Evolutionary conservation across 306 rosid species (phyloP).

Genomic region (Amphicarpaea edgeworthii): DNA sequence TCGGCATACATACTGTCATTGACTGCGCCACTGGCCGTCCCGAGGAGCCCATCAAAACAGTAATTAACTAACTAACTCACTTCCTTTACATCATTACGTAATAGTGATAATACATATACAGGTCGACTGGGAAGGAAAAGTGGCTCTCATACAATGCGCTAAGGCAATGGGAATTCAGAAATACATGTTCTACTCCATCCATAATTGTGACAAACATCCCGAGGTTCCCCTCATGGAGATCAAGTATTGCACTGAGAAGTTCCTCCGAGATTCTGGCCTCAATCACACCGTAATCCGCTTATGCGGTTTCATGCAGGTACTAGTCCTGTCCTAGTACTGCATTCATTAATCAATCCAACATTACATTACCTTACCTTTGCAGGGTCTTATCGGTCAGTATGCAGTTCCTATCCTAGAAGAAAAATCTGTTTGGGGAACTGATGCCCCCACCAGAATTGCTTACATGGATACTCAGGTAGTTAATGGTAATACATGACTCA

Average conservation of each 20-base stretch:
- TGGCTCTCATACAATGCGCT: slow-evolving; percentile 94
- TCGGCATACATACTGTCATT: slow-evolving; percentile 85
- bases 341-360: not conserved
- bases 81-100: not conserved
- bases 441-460: slow-evolving; percentile 96
- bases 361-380: not conserved
- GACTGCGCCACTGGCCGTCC: slow-evolving; percentile 99
- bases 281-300: slow-evolving; percentile 73
- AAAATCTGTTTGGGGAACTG: slow-evolving; percentile 99
- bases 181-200: slow-evolving; percentile 90
- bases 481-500: not conserved
- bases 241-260: slow-evolving; percentile 90
- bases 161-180: slow-evolving; percentile 99
- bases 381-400: slow-evolving; percentile 97
- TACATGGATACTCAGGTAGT: slow-evolving; percentile 98
- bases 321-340: too few species aligned
- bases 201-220: slow-evolving; percentile 93
- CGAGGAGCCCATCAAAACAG: slow-evolving; percentile 91
- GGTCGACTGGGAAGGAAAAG: slow-evolving; percentile 99
- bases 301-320: slow-evolving; percentile 97
- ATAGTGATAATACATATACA: not conserved
- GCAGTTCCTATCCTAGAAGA: slow-evolving; percentile 96
- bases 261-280: slow-evolving; percentile 79
- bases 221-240: slow-evolving; percentile 99
- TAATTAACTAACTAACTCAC: not conserved